These are phyloP conservation scores for Epichloe brachyelytri DNA, from an alignment of 2,329 filamentous ascomycete genomes.

Conservation along the genomic window DNA sequence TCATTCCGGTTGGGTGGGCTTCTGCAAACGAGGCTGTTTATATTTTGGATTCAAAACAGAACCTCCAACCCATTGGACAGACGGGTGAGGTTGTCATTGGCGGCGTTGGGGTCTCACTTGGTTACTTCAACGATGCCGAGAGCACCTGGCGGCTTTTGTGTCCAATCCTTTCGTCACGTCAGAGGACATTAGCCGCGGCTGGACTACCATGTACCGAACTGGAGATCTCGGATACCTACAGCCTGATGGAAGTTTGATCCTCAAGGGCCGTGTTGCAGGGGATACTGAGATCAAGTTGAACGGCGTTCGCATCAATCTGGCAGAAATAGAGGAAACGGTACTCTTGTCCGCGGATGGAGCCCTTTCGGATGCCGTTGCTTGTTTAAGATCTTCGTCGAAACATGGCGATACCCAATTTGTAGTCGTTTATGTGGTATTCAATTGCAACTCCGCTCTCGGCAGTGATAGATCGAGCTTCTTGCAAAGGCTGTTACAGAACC, in stretches of 20 bases:
- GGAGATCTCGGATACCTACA: conserved; percentile 25
- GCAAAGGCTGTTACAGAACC: neutral
- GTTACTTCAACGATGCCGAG: conserved; percentile 22
- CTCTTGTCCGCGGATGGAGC: conserved; percentile 9
- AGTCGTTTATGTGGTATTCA: neutral
- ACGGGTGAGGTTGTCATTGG: conserved; percentile 19
- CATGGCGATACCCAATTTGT: neutral
- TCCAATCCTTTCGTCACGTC: conserved; percentile 5
- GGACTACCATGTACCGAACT: conserved; percentile 1
- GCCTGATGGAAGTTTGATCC: conserved; percentile 20
- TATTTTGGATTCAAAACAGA: conserved; percentile 22
- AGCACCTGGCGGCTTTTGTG: conserved; percentile 5
- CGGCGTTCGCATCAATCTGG: conserved; percentile 32
- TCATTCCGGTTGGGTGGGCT: neutral
- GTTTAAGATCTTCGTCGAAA: neutral
- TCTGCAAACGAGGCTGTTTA: conserved; percentile 22
- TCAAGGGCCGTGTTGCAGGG: conserved; percentile 25
- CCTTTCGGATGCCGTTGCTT: conserved; percentile 12
- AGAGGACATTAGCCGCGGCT: conserved; percentile 4
- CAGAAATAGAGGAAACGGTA: conserved; percentile 21
- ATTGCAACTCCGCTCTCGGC: neutral
- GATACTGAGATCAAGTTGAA: conserved; percentile 33
- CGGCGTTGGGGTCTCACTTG: conserved; percentile 16
- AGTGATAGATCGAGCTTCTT: neutral
- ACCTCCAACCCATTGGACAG: conserved; percentile 14